Conservation (phyloP, 2,329 filamentous ascomycete species). For the Tolypocladium pustulatum region DNA sequence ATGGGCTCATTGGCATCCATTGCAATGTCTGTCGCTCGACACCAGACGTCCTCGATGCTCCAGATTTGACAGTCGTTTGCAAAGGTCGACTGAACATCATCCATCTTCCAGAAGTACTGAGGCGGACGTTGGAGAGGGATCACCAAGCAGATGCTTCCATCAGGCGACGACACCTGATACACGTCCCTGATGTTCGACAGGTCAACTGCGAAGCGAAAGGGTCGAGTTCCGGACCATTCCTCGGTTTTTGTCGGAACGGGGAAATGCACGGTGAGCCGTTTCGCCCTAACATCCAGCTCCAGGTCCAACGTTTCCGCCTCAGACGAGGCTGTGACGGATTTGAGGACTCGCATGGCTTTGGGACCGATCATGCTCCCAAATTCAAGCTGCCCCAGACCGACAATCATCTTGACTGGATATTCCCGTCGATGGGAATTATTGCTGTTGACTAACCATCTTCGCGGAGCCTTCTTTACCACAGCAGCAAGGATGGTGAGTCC, state of each 20-base stretch:
- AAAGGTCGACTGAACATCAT: conserved; percentile 21
- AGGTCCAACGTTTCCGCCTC: conserved; percentile 12
- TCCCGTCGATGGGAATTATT: conserved; percentile 8
- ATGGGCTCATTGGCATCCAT: conserved; percentile 21
- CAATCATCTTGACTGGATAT: conserved; percentile 24
- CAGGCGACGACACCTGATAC: conserved; percentile 16
- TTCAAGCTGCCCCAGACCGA: conserved; percentile 37
- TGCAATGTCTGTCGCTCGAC: conserved; percentile 35
- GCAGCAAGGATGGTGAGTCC: conserved; percentile 11
- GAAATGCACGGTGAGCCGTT: conserved; percentile 20
- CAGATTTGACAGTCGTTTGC: conserved; percentile 21
- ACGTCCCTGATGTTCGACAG: conserved; percentile 36
- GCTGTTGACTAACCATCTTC: conserved; percentile 9
- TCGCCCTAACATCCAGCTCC: conserved; percentile 18
- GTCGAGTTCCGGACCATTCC: conserved; percentile 5
- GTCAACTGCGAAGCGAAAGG: conserved; percentile 32
- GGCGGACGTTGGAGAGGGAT: conserved; percentile 40
- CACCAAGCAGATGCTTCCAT: conserved; percentile 27
- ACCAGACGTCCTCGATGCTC: conserved; percentile 33
- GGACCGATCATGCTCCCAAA: conserved; percentile 51
- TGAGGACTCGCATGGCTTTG: conserved; percentile 49
- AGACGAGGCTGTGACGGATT: conserved; percentile 12
- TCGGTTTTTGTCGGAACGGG: conserved; percentile 9
- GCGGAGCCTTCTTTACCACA: background rate
- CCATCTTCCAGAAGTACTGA: conserved; percentile 30